Base-by-base conservation (phyloP, 306 rosid species). In the Cucurbita pepo region DNA sequence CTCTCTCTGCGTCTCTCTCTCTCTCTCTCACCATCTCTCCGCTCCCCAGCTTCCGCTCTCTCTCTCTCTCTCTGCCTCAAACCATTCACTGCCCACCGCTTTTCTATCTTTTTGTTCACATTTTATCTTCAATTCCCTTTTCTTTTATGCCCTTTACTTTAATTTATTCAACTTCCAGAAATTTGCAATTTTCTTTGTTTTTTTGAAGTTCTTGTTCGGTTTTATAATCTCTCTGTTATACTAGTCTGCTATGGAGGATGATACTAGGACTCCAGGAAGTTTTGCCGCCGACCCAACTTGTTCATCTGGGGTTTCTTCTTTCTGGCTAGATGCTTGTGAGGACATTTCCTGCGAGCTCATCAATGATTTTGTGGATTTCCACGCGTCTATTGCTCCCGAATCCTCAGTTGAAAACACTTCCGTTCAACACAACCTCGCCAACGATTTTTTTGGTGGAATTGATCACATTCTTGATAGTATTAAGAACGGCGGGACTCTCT, bases 311-410 rank as follows among this genome's bases (percentile, higher is more conserved):
- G 67, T 18, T 75, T 75, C 96, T 4, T 90, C 97, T 30, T 94
- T 91, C 82, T 94, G 99, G 99, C 78, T 94, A 3, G 99, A 94
- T 75, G 99, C 99, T 7, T 89, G 88, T 45, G 99, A 89, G 76
- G 96, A 91, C 73, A 86, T 92, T 18, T 60, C 97, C 7, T 92
- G 96, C 53, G 97, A 92, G 76, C 79, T 89, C 59, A 85, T 86
- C 53, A 78, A 78, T 14, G 87, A 81, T n/a, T 77, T 76, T 10
- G 85, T 81, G 3, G 95, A 88, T 79, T 88, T 90, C 52, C 84
- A 79, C 6, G 82, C 83, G 9, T 74, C 85, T 25, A 22, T 78
- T 14, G 78, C 66, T 16, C 73, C 90, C 3, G 86, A 77, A 5
- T 82, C 75, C 43, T 60, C 44, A 58, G 84, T 51, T 6, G 87